phyloP scores from a whole-genome alignment of 208 protist genomes.

The Angomonas deanei region DNA sequence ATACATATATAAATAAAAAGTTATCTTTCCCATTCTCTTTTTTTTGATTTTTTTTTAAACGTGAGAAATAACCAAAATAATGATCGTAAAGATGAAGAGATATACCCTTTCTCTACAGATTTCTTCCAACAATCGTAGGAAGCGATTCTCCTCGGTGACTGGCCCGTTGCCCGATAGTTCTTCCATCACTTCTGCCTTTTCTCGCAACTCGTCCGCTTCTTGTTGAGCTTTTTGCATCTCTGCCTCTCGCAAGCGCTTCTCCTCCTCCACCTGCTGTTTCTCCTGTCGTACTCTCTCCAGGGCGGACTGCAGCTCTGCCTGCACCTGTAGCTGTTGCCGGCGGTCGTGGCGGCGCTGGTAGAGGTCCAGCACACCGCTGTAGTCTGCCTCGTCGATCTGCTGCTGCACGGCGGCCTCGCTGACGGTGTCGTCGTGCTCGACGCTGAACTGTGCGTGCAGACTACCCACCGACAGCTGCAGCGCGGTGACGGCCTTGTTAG shows the following conservation, averaged over 20 bases:
- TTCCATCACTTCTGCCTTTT: neutral
- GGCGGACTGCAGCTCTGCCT: neutral
- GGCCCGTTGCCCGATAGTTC: neutral
- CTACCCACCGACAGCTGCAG: constrained; percentile 19
- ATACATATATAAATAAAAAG: constrained; percentile 60
- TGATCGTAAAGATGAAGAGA: constrained; percentile 3
- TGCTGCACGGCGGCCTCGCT: constrained; percentile 8
- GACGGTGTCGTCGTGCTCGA: constrained; percentile 18
- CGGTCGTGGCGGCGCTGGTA: constrained; percentile 10
- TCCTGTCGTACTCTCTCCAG: neutral
- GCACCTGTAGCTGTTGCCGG: neutral
- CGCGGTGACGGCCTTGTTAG: constrained; percentile 21
- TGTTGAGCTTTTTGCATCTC: neutral
- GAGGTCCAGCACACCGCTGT: constrained; percentile 5
- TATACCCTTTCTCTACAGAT: neutral
- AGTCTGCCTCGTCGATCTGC: constrained; percentile 8
- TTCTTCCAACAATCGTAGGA: neutral
- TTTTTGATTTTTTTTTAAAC: constrained; percentile 66
- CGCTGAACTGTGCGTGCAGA: constrained; percentile 26
- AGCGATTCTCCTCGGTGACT: neutral
- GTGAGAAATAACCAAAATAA: constrained; percentile 66
- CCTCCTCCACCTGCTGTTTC: neutral
- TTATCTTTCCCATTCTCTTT: neutral
- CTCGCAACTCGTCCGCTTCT: neutral
- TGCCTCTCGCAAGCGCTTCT: neutral